Conservation (phyloP, 345 rosid genomes). For the Moricandia moricandioides region DNA sequence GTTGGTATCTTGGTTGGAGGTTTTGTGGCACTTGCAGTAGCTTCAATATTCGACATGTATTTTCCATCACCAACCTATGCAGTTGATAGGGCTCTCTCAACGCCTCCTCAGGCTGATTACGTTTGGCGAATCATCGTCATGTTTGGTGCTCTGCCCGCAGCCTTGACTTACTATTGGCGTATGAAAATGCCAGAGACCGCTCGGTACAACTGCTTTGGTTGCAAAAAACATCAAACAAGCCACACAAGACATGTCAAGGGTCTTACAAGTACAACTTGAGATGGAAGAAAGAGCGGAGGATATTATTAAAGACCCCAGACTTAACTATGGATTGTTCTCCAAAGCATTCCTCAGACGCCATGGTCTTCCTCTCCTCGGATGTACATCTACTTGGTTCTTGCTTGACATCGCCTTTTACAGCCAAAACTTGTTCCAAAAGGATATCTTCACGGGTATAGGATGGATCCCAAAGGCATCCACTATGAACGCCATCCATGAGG, state of each 20-base stretch:
- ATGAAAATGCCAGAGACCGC: constrained; percentile 92
- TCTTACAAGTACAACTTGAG: constrained; percentile 56
- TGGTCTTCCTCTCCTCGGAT: constrained; percentile 60
- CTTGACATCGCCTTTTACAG: constrained; percentile 75
- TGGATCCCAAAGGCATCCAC: constrained; percentile 65
- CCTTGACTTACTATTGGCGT: constrained; percentile 62
- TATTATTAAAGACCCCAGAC: background rate
- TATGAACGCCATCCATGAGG: constrained; percentile 62
- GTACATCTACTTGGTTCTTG: constrained; percentile 61
- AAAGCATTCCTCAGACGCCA: constrained; percentile 43
- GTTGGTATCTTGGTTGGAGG: constrained; percentile 73
- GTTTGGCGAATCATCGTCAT: constrained; percentile 64
- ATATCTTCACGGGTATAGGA: constrained; percentile 59
- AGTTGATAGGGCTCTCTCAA: constrained; percentile 41
- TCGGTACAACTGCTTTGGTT: constrained; percentile 74
- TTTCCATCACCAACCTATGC: constrained; percentile 47
- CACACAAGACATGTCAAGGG: constrained; percentile 67
- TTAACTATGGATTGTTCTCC: constrained; percentile 55
- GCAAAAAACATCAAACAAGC: constrained; percentile 67
- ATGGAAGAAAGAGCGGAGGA: constrained; percentile 44
- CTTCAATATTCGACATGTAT: constrained; percentile 36
- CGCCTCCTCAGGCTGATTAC: constrained; percentile 59
- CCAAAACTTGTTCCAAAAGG: constrained; percentile 71
- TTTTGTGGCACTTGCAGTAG: constrained; percentile 43
- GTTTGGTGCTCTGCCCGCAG: constrained; percentile 76